phyloP scores from a whole-genome alignment of 2,329 filamentous ascomycete species.

The Mycosphaerella sp. region DNA sequence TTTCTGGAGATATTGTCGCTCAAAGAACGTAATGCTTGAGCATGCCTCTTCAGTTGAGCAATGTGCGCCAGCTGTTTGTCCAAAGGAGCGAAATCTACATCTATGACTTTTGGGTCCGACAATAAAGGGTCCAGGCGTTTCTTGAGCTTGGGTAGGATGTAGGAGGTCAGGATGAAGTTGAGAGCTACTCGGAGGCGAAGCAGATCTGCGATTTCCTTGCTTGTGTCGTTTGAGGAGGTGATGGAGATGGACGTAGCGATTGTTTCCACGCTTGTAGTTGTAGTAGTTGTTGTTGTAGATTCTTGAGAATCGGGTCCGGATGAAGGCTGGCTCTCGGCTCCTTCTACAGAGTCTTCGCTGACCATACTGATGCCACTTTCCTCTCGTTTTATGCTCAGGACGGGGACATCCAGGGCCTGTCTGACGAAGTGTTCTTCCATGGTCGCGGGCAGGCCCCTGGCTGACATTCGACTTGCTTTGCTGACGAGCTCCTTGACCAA shows the following conservation, averaged over 20 bases:
- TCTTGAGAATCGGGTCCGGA: slow-evolving; percentile 18
- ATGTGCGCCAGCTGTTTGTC: slow-evolving; percentile 64
- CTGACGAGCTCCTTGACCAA: slow-evolving; percentile 57
- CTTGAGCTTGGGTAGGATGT: slow-evolving; percentile 48
- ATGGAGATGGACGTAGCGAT: slow-evolving; percentile 29
- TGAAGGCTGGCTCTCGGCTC: slow-evolving; percentile 13
- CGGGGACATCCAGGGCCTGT: slow-evolving; percentile 67
- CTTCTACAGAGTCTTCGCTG: slow-evolving; percentile 21
- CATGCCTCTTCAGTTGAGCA: slow-evolving; percentile 63
- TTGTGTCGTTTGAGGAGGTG: slow-evolving; percentile 22
- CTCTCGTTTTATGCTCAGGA: slow-evolving; percentile 61
- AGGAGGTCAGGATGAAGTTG: slow-evolving; percentile 58
- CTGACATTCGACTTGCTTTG: slow-evolving; percentile 67
- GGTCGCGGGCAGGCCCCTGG: slow-evolving; percentile 62
- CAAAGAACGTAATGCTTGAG: slow-evolving; percentile 59
- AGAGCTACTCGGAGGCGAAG: slow-evolving; percentile 61
- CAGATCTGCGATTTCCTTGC: slow-evolving; percentile 45
- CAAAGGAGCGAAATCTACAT: slow-evolving; percentile 63
- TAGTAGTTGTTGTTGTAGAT: slow-evolving; percentile 28
- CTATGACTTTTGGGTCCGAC: slow-evolving; percentile 26
- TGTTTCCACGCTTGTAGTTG: slow-evolving; percentile 20
- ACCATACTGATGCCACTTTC: slow-evolving; percentile 39
- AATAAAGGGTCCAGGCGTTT: slow-evolving; percentile 42
- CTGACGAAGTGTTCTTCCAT: slow-evolving; percentile 82
- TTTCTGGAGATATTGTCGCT: slow-evolving; percentile 65